These are phyloP conservation scores for Infundibulicybe gibba DNA, from an alignment of 768 basidiomycete species.

Conservation along the genomic window DNA sequence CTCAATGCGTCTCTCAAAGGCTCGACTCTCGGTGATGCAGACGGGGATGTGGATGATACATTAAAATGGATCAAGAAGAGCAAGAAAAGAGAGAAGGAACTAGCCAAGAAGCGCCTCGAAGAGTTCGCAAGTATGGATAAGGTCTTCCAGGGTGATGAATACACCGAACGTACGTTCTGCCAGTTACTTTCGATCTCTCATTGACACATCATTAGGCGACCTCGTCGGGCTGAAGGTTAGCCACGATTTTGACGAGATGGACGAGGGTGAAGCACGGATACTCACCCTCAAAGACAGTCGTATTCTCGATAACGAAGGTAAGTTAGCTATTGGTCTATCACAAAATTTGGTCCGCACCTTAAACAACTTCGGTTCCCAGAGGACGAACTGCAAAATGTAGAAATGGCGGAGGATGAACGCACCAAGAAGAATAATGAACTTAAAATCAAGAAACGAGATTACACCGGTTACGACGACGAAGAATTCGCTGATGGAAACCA, in stretches of 20 bases:
- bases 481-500: constrained; percentile 77
- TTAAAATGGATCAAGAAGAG: constrained; percentile 88
- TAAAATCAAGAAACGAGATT: constrained; percentile 86
- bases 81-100: constrained; percentile 89
- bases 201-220: constrained; percentile 54
- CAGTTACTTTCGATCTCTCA: not conserved
- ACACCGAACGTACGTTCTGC: constrained; percentile 70
- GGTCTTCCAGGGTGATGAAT: constrained; percentile 64
- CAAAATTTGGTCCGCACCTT: not conserved
- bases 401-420: constrained; percentile 87
- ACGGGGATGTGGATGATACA: constrained; percentile 73
- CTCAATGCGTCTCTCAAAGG: constrained; percentile 92
- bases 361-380: constrained; percentile 42
- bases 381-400: constrained; percentile 96
- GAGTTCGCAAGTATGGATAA: constrained; percentile 87
- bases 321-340: constrained; percentile 10
- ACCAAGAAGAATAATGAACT: constrained; percentile 75
- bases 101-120: constrained; percentile 76
- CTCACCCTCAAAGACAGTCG: constrained; percentile 96
- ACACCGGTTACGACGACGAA: constrained; percentile 95
- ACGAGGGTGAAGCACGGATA: constrained; percentile 92
- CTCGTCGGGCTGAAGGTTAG: constrained; percentile 92
- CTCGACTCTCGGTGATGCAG: constrained; percentile 85
- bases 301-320: constrained; percentile 93
- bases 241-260: constrained; percentile 90